A percentile compares a stretch with the other conserved stretches of the same genome.
Evolutionary conservation across 2,329 filamentous ascomycete genomes (phyloP).

Genomic region (Fusarium sp.): DNA sequence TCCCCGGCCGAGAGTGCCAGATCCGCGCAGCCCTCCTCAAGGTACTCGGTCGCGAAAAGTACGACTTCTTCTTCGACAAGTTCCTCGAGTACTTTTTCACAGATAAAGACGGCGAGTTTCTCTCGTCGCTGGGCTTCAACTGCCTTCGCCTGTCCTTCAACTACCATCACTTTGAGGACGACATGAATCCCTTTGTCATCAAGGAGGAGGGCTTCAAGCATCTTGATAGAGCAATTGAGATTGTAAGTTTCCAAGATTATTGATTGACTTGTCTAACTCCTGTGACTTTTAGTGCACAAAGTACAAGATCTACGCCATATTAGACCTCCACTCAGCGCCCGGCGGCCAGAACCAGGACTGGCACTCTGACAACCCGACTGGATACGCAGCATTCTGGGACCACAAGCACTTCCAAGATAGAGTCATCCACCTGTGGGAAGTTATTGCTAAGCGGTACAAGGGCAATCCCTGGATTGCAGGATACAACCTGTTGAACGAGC

Average conservation of each 20-base stretch:
- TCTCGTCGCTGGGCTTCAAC: conserved; percentile 62
- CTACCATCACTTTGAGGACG: conserved; percentile 63
- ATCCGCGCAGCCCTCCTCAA: conserved; percentile 61
- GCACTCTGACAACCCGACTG: conserved; percentile 52
- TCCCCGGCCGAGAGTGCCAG: conserved; percentile 63
- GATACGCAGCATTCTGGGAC: conserved; percentile 55
- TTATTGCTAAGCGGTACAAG: conserved; percentile 52
- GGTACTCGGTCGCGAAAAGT: conserved; percentile 63
- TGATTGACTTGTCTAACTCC: neutral
- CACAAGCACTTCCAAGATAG: conserved; percentile 56
- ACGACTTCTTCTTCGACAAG: conserved; percentile 66
- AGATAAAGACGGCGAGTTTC: conserved; percentile 64
- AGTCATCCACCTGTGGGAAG: conserved; percentile 53
- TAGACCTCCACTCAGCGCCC: conserved; percentile 55
- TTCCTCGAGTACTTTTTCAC: conserved; percentile 66
- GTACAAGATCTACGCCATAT: conserved; percentile 54
- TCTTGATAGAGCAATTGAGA: conserved; percentile 57
- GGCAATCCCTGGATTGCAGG: conserved; percentile 53
- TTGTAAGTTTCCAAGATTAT: conserved; percentile 32
- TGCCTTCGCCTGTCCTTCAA: conserved; percentile 67
- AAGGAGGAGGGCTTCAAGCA: conserved; percentile 59
- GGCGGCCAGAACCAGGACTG: conserved; percentile 58
- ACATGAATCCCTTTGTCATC: conserved; percentile 58
- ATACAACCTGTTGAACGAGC: conserved; percentile 50
- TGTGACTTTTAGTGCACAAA: conserved; percentile 46